Conservation (phyloP, 257 asterid genomes). For the Coffea eugenioides region DNA sequence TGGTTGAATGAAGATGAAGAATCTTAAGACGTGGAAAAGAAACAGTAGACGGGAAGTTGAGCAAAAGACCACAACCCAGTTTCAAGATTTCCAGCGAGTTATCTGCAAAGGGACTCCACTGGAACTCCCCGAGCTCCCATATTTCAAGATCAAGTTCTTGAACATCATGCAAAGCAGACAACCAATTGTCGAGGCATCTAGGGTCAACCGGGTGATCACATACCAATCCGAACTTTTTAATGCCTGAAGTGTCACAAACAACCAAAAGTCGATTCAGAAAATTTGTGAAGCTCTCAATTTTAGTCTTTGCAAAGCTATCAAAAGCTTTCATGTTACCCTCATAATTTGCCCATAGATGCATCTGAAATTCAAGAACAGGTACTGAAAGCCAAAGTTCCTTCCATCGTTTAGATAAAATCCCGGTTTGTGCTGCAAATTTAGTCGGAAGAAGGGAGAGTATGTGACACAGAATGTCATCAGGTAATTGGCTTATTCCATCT, state of each 20-base stretch:
- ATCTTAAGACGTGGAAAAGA: not conserved
- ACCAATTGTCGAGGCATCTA: not conserved
- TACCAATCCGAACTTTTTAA: constrained; percentile 2
- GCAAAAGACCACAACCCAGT: not conserved
- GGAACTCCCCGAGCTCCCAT: not conserved
- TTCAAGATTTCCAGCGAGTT: constrained; percentile 3
- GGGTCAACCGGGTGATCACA: not conserved
- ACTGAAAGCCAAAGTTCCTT: constrained; percentile 3
- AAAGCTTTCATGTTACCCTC: not conserved
- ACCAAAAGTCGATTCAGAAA: constrained; percentile 3
- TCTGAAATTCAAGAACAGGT: not conserved
- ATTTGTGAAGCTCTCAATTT: not conserved
- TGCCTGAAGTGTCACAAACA: not conserved
- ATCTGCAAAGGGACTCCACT: not conserved
- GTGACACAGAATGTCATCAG: not conserved
- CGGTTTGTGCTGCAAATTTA: constrained; percentile 13
- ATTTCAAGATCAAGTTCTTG: constrained; percentile 1
- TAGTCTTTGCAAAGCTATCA: not conserved
- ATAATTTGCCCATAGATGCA: not conserved
- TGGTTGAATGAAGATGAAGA: not conserved
- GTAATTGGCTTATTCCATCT: not conserved
- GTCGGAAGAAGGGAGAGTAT: not conserved
- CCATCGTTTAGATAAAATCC: constrained; percentile 16
- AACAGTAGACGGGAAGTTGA: not conserved
- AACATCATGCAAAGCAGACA: not conserved